Conservation (phyloP, 306 rosid species). For the Geum urbanum region DNA sequence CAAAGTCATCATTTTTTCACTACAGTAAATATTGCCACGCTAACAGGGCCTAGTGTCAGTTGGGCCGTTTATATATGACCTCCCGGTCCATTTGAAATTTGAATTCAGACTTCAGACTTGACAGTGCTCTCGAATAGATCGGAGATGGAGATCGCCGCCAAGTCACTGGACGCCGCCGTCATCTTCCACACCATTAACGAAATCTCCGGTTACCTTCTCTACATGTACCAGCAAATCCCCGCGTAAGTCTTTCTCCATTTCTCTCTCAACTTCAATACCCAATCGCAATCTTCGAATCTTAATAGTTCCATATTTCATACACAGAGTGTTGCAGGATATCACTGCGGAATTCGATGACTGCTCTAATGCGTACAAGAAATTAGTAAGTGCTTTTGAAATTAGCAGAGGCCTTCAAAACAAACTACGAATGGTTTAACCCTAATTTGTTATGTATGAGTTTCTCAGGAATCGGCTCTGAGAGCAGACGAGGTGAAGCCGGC, state of each 20-base stretch:
- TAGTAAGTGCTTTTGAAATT: constrained; percentile 38
- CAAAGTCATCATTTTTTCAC: neutral
- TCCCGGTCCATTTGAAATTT: neutral
- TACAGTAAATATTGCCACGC: neutral
- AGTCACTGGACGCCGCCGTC: constrained; percentile 42
- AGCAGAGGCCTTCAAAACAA: neutral
- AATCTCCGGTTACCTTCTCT: constrained; percentile 62
- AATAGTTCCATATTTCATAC: constrained; percentile 15
- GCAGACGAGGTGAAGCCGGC: constrained; percentile 52
- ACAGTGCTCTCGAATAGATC: constrained; percentile 5
- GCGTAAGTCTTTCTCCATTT: constrained; percentile 39
- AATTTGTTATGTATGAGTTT: neutral
- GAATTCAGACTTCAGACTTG: neutral
- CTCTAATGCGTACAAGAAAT: constrained; percentile 35
- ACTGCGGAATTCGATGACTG: constrained; percentile 54
- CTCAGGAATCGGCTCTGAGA: constrained; percentile 48
- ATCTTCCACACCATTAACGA: constrained; percentile 70
- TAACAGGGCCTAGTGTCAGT: too few relatives aligned
- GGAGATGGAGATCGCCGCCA: constrained; percentile 42
- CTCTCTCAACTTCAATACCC: neutral
- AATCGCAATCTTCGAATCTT: neutral
- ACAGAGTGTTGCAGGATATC: constrained; percentile 74
- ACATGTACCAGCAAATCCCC: constrained; percentile 94
- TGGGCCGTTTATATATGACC: neutral
- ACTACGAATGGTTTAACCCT: constrained; percentile 4